These are phyloP conservation scores for Phaeophleospora eucalypticola DNA, from an alignment of 2,329 filamentous ascomycete species.

Conservation along the genomic window DNA sequence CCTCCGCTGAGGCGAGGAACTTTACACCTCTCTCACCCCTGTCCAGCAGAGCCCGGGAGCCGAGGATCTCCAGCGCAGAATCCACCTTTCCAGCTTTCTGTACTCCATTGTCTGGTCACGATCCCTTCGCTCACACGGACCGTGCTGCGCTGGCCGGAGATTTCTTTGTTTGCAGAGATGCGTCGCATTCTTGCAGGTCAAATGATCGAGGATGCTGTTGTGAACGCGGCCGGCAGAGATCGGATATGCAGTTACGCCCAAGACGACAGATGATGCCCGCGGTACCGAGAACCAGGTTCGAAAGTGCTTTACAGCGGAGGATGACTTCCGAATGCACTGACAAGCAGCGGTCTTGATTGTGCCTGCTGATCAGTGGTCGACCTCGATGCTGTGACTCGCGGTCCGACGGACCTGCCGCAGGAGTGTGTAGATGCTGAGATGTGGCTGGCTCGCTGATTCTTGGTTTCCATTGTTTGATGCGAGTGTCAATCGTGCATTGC, in stretches of 20 bases:
- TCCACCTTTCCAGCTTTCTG: too few relatives aligned
- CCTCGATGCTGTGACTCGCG: slow-evolving; percentile 15
- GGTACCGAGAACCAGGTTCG: slow-evolving; percentile 21
- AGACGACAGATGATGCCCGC: neutral
- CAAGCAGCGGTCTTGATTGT: slow-evolving; percentile 1
- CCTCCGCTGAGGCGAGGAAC: too few relatives aligned
- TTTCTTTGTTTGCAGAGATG: slow-evolving; percentile 15
- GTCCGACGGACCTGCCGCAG: slow-evolving; percentile 9
- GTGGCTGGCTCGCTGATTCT: neutral
- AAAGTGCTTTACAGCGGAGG: neutral
- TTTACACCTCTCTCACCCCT: too few relatives aligned
- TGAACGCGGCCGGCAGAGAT: slow-evolving; percentile 8
- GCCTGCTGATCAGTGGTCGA: neutral
- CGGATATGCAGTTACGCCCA: neutral
- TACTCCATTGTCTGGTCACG: too few relatives aligned
- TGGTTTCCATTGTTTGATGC: slow-evolving; percentile 3
- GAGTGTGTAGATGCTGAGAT: slow-evolving; percentile 8
- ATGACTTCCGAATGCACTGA: neutral
- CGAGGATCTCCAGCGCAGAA: too few relatives aligned
- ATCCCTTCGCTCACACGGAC: too few relatives aligned
- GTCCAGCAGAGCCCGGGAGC: too few relatives aligned
- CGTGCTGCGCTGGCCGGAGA: neutral
- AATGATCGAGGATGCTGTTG: slow-evolving; percentile 15
- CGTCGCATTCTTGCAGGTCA: slow-evolving; percentile 13
- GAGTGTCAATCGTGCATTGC: slow-evolving; percentile 15